These are phyloP conservation scores for Isatis tinctoria DNA, from an alignment of 345 rosid species.

Conservation along the genomic window DNA sequence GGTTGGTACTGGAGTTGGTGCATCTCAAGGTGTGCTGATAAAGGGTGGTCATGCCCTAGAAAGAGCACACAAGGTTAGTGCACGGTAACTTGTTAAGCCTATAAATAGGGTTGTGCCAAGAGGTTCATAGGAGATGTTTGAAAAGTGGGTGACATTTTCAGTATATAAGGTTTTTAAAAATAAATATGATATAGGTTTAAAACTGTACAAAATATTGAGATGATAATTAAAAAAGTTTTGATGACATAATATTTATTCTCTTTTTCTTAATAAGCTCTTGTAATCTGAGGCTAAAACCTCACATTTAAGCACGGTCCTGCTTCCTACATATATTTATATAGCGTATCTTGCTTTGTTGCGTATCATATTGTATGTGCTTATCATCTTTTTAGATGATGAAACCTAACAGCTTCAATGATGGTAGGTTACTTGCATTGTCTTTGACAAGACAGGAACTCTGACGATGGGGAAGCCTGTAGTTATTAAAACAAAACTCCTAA, in stretches of 20 bases:
- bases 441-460: constrained; percentile 98
- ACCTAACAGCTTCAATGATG: background rate
- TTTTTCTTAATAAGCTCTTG: too few species aligned
- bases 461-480: constrained; percentile 88
- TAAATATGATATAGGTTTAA: too few species aligned
- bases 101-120: background rate
- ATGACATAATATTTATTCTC: too few species aligned
- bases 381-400: background rate
- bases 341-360: too few species aligned
- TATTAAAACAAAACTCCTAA: constrained; percentile 65
- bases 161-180: too few species aligned
- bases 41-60: constrained; percentile 97
- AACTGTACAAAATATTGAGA: background rate
- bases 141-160: too few species aligned
- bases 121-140: too few species aligned
- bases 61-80: constrained; percentile 70
- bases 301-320: too few species aligned
- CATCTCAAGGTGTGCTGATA: constrained; percentile 87
- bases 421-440: constrained; percentile 84
- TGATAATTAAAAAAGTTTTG: too few species aligned
- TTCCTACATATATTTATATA: too few species aligned
- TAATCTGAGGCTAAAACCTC: too few species aligned
- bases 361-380: too few species aligned
- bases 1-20: constrained; percentile 99
- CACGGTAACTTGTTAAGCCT: background rate